A percentile compares a stretch with the other conserved stretches of the same genome.
Evolutionary conservation across 2,329 filamentous ascomycete species (phyloP).

Genomic region (Claviceps fusiformis): DNA sequence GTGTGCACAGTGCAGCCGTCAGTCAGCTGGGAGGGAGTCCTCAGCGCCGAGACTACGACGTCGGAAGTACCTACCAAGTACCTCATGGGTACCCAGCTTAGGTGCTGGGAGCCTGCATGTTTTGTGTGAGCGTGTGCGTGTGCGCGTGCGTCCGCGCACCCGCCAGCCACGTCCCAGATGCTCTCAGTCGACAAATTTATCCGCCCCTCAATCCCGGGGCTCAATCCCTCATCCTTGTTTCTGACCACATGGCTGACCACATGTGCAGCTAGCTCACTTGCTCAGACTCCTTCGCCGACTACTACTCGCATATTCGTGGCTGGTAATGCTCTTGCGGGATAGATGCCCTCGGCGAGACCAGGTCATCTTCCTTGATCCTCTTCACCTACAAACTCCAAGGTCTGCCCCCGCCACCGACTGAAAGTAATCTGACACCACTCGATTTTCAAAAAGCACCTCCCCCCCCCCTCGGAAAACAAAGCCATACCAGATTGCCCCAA

Average conservation of each 20-base stretch:
- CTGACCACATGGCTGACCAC: neutral
- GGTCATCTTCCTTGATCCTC: neutral
- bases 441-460: neutral
- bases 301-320: neutral
- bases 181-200: neutral
- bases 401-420: neutral
- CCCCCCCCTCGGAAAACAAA: no score
- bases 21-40: no score
- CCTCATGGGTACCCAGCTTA: no score
- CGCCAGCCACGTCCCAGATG: no score
- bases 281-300: neutral
- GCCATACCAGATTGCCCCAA: neutral
- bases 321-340: neutral
- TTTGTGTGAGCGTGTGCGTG: no score
- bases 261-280: neutral
- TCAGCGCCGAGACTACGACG: no score
- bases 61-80: no score
- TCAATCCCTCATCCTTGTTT: neutral
- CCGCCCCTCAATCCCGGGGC: no score
- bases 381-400: neutral
- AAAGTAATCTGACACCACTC: neutral
- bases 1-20: neutral
- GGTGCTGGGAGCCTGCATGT: no score
- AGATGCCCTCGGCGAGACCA: constrained; percentile 2
- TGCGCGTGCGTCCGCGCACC: neutral